Conservation (phyloP, 2,329 filamentous ascomycete species). For the Ophiosphaerella narmari region DNA sequence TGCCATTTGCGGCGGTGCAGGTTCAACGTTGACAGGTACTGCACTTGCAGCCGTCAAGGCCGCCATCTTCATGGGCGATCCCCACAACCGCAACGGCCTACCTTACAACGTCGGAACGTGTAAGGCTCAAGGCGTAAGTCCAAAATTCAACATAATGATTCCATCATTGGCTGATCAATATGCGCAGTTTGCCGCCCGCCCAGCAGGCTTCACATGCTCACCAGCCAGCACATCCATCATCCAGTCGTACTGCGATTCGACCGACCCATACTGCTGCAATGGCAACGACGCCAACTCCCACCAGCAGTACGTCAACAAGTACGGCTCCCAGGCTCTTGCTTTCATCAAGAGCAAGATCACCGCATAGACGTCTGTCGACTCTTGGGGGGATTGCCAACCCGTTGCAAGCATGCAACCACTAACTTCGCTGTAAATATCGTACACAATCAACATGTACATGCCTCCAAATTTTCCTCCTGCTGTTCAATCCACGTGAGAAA, state of each 20-base stretch:
- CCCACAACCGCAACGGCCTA: conserved; percentile 60
- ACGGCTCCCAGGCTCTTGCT: conserved; percentile 61
- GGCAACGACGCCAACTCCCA: conserved; percentile 65
- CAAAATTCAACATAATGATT: not conserved
- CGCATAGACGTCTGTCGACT: conserved; percentile 21
- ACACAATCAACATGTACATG: conserved; percentile 3
- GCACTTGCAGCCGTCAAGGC: conserved; percentile 64
- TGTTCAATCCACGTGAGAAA: not conserved
- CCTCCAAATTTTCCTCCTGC: not conserved
- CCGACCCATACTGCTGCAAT: conserved; percentile 70
- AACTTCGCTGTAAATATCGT: conserved; percentile 6
- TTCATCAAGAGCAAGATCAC: conserved; percentile 63
- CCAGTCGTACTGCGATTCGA: conserved; percentile 67
- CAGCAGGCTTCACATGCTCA: conserved; percentile 60
- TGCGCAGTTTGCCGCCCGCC: conserved; percentile 63
- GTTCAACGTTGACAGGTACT: conserved; percentile 53
- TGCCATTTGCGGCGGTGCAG: conserved; percentile 62
- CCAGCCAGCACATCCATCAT: conserved; percentile 59
- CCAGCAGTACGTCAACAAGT: conserved; percentile 65
- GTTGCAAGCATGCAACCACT: not conserved
- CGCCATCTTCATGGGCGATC: conserved; percentile 68
- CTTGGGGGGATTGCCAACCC: not conserved
- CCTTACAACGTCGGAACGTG: conserved; percentile 67
- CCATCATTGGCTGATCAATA: conserved; percentile 1
- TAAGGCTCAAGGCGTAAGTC: conserved; percentile 61